Evolutionary conservation across 805 yeast genomes (phyloP).

Genomic region (Saccharomycopsis sp.): DNA sequence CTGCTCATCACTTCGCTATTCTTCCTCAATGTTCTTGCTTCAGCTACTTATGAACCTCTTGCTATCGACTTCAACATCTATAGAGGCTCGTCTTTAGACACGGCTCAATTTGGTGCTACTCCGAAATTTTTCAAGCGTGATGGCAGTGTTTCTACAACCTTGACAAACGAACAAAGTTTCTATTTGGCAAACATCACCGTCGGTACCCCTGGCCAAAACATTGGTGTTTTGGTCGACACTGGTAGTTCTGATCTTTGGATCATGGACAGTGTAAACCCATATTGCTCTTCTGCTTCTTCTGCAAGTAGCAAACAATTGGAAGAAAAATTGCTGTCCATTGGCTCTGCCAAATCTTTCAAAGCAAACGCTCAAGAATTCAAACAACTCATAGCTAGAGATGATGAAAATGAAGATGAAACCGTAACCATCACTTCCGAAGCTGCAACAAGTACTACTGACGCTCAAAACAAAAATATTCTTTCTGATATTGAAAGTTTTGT

Average conservation of each 20-base stretch:
- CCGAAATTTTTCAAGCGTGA: conserved; percentile 23
- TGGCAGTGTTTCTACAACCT: conserved; percentile 27
- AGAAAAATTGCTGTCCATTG: not conserved
- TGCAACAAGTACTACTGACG: no score
- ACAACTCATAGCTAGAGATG: not conserved
- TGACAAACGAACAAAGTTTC: conserved; percentile 35
- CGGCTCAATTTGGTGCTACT: conserved; percentile 4
- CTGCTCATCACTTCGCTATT: no score
- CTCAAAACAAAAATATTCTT: conserved; percentile 9
- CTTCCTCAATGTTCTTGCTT: no score
- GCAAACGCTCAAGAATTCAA: not conserved
- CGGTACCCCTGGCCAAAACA: conserved; percentile 51
- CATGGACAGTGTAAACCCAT: conserved; percentile 39
- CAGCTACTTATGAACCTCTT: conserved; percentile 7
- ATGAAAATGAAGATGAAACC: not conserved
- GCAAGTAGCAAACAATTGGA: not conserved
- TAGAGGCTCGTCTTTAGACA: conserved; percentile 11
- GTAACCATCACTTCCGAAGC: conserved; percentile 6
- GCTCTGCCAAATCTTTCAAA: conserved; percentile 3
- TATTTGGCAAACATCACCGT: conserved; percentile 38
- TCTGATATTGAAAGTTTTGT: conserved; percentile 7
- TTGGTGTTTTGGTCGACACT: conserved; percentile 57
- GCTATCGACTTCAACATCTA: conserved; percentile 19
- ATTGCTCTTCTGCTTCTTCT: conserved; percentile 27
- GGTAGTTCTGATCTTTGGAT: conserved; percentile 75